Conservation (phyloP, 306 rosid genomes). For the Lupinus albus region DNA sequence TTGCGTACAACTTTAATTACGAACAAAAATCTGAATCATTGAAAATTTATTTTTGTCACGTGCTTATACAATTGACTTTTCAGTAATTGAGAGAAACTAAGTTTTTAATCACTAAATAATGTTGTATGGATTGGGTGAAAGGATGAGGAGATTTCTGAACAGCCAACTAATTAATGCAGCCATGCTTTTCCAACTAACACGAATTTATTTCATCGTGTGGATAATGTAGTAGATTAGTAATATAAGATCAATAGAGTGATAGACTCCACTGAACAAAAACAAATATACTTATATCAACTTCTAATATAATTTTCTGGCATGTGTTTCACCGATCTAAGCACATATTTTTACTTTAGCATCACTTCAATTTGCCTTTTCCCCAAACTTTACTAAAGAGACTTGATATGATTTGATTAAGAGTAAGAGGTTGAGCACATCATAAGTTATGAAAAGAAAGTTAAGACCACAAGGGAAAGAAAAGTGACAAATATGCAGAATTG, state of each 20-base stretch:
- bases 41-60: too few species aligned
- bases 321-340: slow-evolving; percentile 12
- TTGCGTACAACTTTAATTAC: not conserved
- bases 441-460: slow-evolving; percentile 43
- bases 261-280: slow-evolving; percentile 14
- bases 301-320: not conserved
- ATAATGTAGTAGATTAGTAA: not conserved
- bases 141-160: slow-evolving; percentile 13
- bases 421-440: slow-evolving; percentile 33
- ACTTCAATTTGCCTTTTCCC: slow-evolving; percentile 29
- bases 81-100: too few species aligned
- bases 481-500: slow-evolving; percentile 19
- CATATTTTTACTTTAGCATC: slow-evolving; percentile 32
- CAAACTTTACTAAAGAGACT: slow-evolving; percentile 32
- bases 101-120: slow-evolving; percentile 20
- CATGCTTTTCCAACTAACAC: slow-evolving; percentile 32
- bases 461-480: slow-evolving; percentile 31
- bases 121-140: slow-evolving; percentile 26
- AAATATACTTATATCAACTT: slow-evolving; percentile 18
- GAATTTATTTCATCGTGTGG: not conserved
- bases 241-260: not conserved
- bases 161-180: slow-evolving; percentile 29
- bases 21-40: too few species aligned
- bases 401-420: slow-evolving; percentile 18
- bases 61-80: too few species aligned